phyloP scores from a whole-genome alignment of 768 basidiomycete genomes.

The Tubosaeta sp. region DNA sequence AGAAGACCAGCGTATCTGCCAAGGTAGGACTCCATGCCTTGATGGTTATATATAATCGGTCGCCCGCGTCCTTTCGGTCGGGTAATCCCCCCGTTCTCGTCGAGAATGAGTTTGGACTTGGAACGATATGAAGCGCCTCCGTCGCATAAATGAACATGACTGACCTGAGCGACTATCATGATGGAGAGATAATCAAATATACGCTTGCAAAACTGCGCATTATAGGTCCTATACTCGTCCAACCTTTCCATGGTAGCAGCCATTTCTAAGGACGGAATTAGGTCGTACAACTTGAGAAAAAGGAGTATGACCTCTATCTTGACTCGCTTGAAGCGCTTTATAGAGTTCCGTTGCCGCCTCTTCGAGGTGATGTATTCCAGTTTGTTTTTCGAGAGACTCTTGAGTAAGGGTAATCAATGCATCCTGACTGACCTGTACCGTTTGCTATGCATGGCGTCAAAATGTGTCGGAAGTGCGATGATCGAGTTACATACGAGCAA shows the following conservation, averaged over 20 bases:
- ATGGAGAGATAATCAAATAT: conserved; percentile 86
- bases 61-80: conserved; percentile 40
- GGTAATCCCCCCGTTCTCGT: conserved; percentile 56
- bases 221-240: conserved; percentile 86
- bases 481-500: conserved; percentile 55
- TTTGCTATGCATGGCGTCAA: conserved; percentile 54
- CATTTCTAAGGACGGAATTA: conserved; percentile 58
- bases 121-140: conserved; percentile 7
- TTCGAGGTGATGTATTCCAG: conserved; percentile 76
- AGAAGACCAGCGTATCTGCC: conserved; percentile 87
- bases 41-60: conserved; percentile 57
- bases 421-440: conserved; percentile 85
- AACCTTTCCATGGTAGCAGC: conserved; percentile 95
- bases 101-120: conserved; percentile 66
- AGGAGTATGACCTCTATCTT: conserved; percentile 66
- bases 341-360: conserved; percentile 84
- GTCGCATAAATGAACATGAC: conserved; percentile 11
- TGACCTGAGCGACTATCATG: conserved; percentile 86
- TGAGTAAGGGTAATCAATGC: conserved; percentile 76
- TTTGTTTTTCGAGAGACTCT: conserved; percentile 79
- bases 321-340: conserved; percentile 86
- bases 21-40: conserved; percentile 74
- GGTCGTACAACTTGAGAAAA: not conserved
- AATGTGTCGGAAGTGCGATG: not conserved
- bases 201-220: conserved; percentile 90